These are phyloP conservation scores for Lyophyllum semitale DNA, from an alignment of 768 basidiomycete species.

Conservation along the genomic window DNA sequence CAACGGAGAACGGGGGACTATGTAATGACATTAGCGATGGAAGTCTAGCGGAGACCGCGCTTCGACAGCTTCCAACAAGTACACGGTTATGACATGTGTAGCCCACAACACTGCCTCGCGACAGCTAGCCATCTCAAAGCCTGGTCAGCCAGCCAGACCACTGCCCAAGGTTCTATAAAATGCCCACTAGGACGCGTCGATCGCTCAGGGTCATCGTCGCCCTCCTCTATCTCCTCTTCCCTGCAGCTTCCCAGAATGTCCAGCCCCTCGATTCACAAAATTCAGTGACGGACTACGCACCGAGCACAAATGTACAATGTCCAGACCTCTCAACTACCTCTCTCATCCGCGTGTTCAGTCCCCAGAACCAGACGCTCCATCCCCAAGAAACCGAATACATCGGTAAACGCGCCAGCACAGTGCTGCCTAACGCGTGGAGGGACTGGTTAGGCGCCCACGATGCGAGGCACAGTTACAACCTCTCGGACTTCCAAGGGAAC, in stretches of 20 bases:
- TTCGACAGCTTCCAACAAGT: no score
- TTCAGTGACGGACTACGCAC: conserved; percentile 53
- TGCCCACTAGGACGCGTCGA: not conserved
- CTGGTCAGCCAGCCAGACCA: not conserved
- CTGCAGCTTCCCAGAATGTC: conserved; percentile 13
- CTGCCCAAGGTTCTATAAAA: not conserved
- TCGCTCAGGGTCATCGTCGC: conserved; percentile 7
- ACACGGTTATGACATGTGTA: no score
- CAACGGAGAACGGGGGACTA: no score
- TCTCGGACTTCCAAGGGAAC: conserved; percentile 39
- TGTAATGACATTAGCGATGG: no score
- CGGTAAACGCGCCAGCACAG: conserved; percentile 35
- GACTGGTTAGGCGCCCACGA: conserved; percentile 62
- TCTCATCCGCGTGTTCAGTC: conserved; percentile 53
- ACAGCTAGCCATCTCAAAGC: conserved; percentile 5
- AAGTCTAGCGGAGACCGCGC: no score
- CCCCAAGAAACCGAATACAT: conserved; percentile 52
- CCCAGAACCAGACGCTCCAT: conserved; percentile 52
- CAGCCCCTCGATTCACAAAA: conserved; percentile 22
- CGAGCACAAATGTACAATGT: conserved; percentile 47
- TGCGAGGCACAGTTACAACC: conserved; percentile 51
- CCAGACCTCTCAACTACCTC: conserved; percentile 47
- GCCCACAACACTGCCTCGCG: conserved; percentile 13
- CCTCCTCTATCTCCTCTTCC: conserved; percentile 13
- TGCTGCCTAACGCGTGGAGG: conserved; percentile 52